Conservation (phyloP, 371 early-diverging fungal species). For the Blakeslea trispora region DNA sequence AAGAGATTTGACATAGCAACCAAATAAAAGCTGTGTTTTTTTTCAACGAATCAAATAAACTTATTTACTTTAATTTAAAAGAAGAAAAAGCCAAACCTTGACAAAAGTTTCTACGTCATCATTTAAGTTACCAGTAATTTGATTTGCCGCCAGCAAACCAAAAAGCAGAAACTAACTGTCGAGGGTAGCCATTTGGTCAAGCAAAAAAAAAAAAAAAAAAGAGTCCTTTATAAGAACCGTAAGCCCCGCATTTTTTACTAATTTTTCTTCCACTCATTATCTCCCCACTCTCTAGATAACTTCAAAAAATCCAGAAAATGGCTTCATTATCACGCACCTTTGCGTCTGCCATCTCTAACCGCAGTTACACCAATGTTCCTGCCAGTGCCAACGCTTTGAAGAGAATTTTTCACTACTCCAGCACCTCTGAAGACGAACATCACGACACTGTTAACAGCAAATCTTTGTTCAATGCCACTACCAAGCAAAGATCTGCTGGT, state of each 20-base stretch:
- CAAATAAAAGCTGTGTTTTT: too few relatives aligned
- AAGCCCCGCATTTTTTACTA: background rate
- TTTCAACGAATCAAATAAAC: too few relatives aligned
- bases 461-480: conserved; percentile 34
- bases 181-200: background rate
- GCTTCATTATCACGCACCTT: conserved; percentile 47
- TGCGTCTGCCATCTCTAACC: conserved; percentile 44
- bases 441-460: conserved; percentile 24
- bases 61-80: too few relatives aligned
- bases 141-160: background rate
- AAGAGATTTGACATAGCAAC: too few relatives aligned
- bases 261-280: conserved; percentile 1
- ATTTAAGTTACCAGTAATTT: background rate
- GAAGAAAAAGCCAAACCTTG: too few relatives aligned
- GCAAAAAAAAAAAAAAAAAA: background rate
- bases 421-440: conserved; percentile 45
- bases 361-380: conserved; percentile 44
- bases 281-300: conserved; percentile 3
- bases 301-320: conserved; percentile 19
- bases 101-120: background rate
- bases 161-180: background rate
- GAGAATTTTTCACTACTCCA: conserved; percentile 23
- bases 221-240: background rate
- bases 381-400: conserved; percentile 44
- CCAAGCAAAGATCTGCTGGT: conserved; percentile 40